A percentile compares a stretch with the other conserved stretches of the same genome.
Conservation (phyloP, 495 filamentous ascomycete species). For the Penicillium desertorum region DNA sequence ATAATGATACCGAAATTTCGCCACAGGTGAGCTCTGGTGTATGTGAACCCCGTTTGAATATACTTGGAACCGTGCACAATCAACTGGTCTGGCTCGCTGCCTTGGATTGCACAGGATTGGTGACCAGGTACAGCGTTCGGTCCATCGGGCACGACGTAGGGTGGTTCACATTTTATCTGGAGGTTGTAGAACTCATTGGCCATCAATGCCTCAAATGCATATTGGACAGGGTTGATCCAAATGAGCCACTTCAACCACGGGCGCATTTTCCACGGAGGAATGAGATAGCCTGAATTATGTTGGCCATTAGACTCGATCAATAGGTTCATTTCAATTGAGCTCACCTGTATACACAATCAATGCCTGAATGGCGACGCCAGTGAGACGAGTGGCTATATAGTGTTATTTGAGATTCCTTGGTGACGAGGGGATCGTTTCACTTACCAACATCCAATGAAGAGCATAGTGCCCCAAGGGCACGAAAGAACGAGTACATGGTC, state of each 20-base stretch:
- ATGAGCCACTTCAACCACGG: constrained; percentile 80
- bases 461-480: constrained; percentile 65
- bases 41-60: constrained; percentile 53
- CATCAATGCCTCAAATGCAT: constrained; percentile 69
- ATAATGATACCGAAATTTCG: constrained; percentile 61
- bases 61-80: constrained; percentile 55
- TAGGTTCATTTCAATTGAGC: background rate
- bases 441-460: constrained; percentile 58
- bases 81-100: constrained; percentile 50
- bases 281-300: constrained; percentile 59
- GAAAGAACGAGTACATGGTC: constrained; percentile 78
- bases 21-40: constrained; percentile 59
- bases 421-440: background rate
- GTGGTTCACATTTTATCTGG: constrained; percentile 50
- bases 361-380: constrained; percentile 61
- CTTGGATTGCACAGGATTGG: constrained; percentile 61
- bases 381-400: constrained; percentile 56
- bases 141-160: constrained; percentile 60
- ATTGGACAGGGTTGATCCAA: constrained; percentile 74
- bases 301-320: background rate
- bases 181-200: constrained; percentile 57
- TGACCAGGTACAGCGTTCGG: constrained; percentile 54
- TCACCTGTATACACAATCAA: constrained; percentile 71
- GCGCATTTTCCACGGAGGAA: constrained; percentile 71
- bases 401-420: background rate